These are phyloP conservation scores for Laetiporus sulphureus DNA, from an alignment of 1,284 basidiomycete genomes.

Conservation along the genomic window DNA sequence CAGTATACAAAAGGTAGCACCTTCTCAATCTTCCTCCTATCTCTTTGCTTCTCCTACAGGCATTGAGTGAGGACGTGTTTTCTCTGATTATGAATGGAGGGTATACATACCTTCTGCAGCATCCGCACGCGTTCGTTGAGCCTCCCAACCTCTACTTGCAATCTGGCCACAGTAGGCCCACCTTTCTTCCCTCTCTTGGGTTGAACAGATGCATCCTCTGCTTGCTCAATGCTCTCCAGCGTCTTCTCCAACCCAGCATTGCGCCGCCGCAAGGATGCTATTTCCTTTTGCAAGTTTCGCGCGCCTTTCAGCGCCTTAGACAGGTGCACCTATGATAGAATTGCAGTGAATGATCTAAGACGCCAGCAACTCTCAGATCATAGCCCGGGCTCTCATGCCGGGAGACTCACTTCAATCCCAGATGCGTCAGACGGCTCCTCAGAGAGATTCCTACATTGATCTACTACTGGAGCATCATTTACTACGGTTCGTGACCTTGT, in stretches of 20 bases:
- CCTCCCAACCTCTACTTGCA: conserved; percentile 19
- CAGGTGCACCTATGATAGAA: conserved; percentile 18
- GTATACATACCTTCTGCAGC: conserved; percentile 28
- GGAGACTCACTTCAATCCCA: no score
- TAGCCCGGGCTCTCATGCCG: no score
- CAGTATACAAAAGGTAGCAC: conserved; percentile 10
- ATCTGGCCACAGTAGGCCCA: conserved; percentile 11
- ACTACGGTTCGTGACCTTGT: no score
- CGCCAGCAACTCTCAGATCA: no score
- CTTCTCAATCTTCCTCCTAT: conserved; percentile 25
- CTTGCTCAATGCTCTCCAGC: conserved; percentile 20
- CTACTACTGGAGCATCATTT: no score
- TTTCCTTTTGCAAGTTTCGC: conserved; percentile 14
- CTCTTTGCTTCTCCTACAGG: conserved; percentile 20
- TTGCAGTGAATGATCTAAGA: background rate
- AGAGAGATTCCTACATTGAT: no score
- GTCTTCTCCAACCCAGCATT: conserved; percentile 22
- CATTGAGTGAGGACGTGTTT: background rate
- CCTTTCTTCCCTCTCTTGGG: conserved; percentile 19
- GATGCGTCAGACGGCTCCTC: no score
- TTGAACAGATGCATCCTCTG: conserved; percentile 20
- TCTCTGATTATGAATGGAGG: no score
- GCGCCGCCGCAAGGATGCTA: conserved; percentile 15
- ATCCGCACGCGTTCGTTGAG: conserved; percentile 20
- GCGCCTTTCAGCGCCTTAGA: conserved; percentile 17